Conservation (phyloP, 2,329 filamentous ascomycete genomes). For the Microcyclosporella mali region DNA sequence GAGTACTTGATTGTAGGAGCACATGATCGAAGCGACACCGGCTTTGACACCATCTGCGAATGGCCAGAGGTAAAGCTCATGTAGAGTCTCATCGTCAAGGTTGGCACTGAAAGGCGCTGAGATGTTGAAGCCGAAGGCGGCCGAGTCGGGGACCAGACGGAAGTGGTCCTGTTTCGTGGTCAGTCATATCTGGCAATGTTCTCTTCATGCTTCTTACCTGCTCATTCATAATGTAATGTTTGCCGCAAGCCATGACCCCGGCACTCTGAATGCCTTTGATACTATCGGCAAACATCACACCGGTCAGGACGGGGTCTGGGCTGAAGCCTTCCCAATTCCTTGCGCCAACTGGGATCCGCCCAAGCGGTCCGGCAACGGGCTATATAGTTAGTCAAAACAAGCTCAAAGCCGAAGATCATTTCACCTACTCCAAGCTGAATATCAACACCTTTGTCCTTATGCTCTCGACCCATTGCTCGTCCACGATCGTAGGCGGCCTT, state of each 20-base stretch:
- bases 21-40: constrained; percentile 75
- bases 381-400: constrained; percentile 2
- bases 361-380: constrained; percentile 57
- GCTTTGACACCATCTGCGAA: constrained; percentile 73
- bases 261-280: constrained; percentile 30
- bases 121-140: constrained; percentile 34
- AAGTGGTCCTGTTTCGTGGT: constrained; percentile 40
- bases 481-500: constrained; percentile 30
- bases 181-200: constrained; percentile 38
- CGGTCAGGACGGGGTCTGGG: constrained; percentile 50
- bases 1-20: constrained; percentile 61
- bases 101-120: constrained; percentile 57
- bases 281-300: constrained; percentile 21
- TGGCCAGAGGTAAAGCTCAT: constrained; percentile 80
- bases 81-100: constrained; percentile 67
- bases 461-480: constrained; percentile 28
- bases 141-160: constrained; percentile 32
- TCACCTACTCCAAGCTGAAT: constrained; percentile 53
- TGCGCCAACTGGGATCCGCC: constrained; percentile 22
- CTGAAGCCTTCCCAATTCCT: constrained; percentile 55
- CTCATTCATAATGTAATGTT: constrained; percentile 40
- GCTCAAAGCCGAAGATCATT: background rate
- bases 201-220: constrained; percentile 35
- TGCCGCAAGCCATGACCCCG: constrained; percentile 49
- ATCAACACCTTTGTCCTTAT: constrained; percentile 46